Evolutionary conservation across 2,329 filamentous ascomycete species (phyloP).

Genomic region (Phaeosphaeriaceae sp.): DNA sequence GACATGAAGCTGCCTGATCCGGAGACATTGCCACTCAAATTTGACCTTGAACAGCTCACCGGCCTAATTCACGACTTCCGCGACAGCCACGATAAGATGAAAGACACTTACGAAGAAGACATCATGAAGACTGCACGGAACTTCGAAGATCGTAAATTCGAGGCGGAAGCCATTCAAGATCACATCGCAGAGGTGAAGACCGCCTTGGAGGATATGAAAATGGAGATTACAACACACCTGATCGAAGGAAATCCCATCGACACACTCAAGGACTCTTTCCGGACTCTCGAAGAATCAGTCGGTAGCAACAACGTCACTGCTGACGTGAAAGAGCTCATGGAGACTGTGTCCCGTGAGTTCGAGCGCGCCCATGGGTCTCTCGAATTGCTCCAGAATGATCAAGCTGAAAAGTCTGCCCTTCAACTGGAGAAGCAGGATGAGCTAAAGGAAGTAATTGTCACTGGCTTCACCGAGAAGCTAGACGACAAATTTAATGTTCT

Average conservation of each 20-base stretch:
- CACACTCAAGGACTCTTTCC: constrained; percentile 65
- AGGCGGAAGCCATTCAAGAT: constrained; percentile 79
- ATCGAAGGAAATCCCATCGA: constrained; percentile 73
- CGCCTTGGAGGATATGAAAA: constrained; percentile 79
- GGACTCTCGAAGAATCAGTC: constrained; percentile 74
- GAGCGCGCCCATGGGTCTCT: constrained; percentile 84
- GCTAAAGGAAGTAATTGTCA: constrained; percentile 61
- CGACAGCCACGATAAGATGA: constrained; percentile 70
- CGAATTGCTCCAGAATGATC: constrained; percentile 80
- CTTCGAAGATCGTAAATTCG: constrained; percentile 82
- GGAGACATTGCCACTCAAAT: constrained; percentile 74
- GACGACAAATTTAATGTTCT: constrained; percentile 84
- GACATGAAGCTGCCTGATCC: constrained; percentile 75
- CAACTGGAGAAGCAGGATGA: constrained; percentile 67
- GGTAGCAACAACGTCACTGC: constrained; percentile 54
- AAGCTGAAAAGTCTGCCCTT: constrained; percentile 66
- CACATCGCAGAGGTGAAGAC: constrained; percentile 80
- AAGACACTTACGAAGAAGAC: constrained; percentile 75
- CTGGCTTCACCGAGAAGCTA: constrained; percentile 63
- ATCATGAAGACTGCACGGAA: constrained; percentile 78
- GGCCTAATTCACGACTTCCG: constrained; percentile 59
- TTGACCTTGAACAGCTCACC: constrained; percentile 73
- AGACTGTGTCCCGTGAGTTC: constrained; percentile 83
- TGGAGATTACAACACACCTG: constrained; percentile 77
- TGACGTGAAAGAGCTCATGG: constrained; percentile 67